Base-by-base conservation (phyloP, 208 protist genomes). In the Trypanosomatidae sp. region DNA sequence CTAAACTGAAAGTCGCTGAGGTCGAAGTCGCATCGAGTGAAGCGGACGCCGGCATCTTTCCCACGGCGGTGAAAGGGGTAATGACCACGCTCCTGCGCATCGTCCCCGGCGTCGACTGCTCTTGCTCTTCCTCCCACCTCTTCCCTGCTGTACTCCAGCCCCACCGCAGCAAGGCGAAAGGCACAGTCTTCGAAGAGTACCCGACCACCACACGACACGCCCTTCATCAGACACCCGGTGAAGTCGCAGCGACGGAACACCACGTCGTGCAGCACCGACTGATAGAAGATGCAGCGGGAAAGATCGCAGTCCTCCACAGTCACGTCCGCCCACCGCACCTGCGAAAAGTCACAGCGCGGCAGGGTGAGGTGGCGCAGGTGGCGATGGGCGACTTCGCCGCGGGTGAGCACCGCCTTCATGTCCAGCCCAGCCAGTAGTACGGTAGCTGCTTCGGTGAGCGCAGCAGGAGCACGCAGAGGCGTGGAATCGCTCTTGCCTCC, bases 191-290 rank as follows among this genome's bases (percentile, higher is more conserved):
- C 80, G 76, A 95, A 92, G 33, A 36, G 66, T 22, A 85, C 75
- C 15, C n/a, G n/a, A n/a, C n/a, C n/a, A n/a, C 58, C 53, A 44
- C 79, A 80, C 1, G 46, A 67, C n/a, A 81, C 64, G 25, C 70
- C 79, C 53, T 89, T 90, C 64, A 90, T 62, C 15, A 91, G 62
- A 64, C 75, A 76, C 0, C 80, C 82, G 1, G 85, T 78, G 79
- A 95, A 95, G 64, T 79, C 77, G 70, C 91, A 95, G 46, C 80
- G 71, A 3, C 73, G 62, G 83, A 95, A 95, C 2, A 75, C 62
- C 8, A 71, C 75, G 15, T 85, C 62, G 44, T 82, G 62, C 64
- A 86, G 71, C 49, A n/a, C 58, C 60, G 0, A 80, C 59, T 4
- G 60, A 50, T 92, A 93, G 47, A 92, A 91, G 9, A 95, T 64